Percentiles rank a stretch among this genome's conserved stretches.
phyloP scores from a whole-genome alignment of 2,329 filamentous ascomycete genomes.

The Sporothrix sp. region DNA sequence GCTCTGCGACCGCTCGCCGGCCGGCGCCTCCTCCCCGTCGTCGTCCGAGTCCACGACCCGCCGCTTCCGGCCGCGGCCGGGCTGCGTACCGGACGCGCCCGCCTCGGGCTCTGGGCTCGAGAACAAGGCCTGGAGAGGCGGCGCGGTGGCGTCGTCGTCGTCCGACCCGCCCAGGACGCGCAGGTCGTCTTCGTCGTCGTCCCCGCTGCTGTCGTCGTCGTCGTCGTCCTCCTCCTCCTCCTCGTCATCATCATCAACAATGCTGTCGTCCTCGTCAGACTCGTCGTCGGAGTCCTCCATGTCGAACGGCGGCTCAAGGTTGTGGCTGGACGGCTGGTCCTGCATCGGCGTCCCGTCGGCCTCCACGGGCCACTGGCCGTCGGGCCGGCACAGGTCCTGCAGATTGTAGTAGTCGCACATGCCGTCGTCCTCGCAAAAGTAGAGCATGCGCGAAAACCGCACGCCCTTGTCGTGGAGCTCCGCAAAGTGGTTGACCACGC shows the following conservation, averaged over 20 bases:
- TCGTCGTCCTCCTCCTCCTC: background rate
- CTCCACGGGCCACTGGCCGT: constrained; percentile 13
- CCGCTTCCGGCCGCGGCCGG: constrained; percentile 11
- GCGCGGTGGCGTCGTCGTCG: background rate
- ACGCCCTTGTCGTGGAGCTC: constrained; percentile 9
- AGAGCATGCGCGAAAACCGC: constrained; percentile 14
- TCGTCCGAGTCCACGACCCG: constrained; percentile 16
- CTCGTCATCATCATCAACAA: background rate
- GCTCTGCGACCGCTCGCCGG: background rate
- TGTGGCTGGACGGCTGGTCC: background rate
- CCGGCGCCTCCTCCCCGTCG: background rate
- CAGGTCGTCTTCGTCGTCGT: background rate
- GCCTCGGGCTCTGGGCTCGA: constrained; percentile 11
- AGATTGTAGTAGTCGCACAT: constrained; percentile 3
- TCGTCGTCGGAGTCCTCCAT: constrained; percentile 8
- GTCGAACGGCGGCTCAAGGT: background rate
- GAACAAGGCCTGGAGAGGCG: constrained; percentile 9
- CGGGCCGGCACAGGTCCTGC: background rate
- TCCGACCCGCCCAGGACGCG: no score
- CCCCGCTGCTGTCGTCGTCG: background rate
- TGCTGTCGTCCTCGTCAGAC: constrained; percentile 14
- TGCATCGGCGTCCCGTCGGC: constrained; percentile 1
- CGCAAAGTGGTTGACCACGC: constrained; percentile 13
- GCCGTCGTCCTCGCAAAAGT: constrained; percentile 4
- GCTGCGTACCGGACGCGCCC: background rate